Percentiles rank a stretch among this genome's conserved stretches.
These are phyloP conservation scores for Hibiscus tridactylites DNA, from an alignment of 345 rosid species.

Conservation along the genomic window DNA sequence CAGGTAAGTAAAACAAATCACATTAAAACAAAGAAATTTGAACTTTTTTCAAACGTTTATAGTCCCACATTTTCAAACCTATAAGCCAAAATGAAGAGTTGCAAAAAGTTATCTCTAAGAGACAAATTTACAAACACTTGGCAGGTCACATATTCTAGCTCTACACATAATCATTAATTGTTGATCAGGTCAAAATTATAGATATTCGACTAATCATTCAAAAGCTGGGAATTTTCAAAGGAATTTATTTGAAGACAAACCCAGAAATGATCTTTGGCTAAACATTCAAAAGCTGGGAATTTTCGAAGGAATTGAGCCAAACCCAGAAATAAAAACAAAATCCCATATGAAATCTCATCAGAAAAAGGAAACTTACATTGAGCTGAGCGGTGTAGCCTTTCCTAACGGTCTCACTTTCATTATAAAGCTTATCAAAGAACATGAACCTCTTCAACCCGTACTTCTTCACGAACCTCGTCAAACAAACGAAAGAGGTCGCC, in stretches of 20 bases:
- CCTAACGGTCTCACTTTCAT: slow-evolving; percentile 79
- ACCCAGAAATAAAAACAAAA: neutral
- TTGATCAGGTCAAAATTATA: neutral
- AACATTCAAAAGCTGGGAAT: neutral
- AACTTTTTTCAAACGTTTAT: slow-evolving; percentile 1
- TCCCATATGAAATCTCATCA: neutral
- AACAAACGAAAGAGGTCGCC: slow-evolving; percentile 54
- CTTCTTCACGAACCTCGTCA: slow-evolving; percentile 52
- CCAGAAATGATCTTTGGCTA: neutral
- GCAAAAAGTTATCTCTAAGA: neutral
- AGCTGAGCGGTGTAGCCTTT: slow-evolving; percentile 60
- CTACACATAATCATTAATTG: too few relatives aligned
- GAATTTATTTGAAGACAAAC: neutral
- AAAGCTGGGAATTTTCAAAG: neutral
- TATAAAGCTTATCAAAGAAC: slow-evolving; percentile 85
- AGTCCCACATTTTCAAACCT: neutral
- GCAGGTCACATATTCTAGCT: too few relatives aligned
- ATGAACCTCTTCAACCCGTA: slow-evolving; percentile 69
- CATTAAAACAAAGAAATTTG: neutral
- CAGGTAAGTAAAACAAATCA: slow-evolving; percentile 7
- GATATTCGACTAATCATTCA: neutral
- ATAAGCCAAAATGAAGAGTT: neutral
- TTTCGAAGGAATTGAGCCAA: neutral
- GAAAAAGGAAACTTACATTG: slow-evolving; percentile 43
- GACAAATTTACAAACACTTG: neutral